Evolutionary conservation across 306 rosid genomes (phyloP).

Genomic region (Morella rubra): DNA sequence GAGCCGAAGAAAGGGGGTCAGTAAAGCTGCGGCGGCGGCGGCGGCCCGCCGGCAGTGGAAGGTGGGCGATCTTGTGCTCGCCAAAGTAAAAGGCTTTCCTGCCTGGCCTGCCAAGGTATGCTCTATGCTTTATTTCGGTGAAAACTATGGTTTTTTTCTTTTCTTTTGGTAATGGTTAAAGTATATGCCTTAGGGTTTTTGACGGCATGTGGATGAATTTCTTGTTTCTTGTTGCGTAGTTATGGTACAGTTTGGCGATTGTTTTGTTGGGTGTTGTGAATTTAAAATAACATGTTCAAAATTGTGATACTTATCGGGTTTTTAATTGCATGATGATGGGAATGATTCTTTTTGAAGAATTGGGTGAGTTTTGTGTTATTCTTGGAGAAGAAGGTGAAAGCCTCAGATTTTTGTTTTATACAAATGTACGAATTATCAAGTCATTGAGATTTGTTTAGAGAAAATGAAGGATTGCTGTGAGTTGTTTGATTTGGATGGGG

Average conservation of each 20-base stretch:
- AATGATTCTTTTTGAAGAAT: neutral
- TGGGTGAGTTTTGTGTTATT: neutral
- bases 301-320: neutral
- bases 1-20: constrained; percentile 68
- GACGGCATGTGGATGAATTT: constrained; percentile 31
- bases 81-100: constrained; percentile 94
- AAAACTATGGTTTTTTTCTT: neutral
- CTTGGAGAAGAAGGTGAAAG: neutral
- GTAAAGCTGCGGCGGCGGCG: constrained; percentile 76
- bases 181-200: constrained; percentile 25
- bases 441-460: neutral
- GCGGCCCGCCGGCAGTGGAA: constrained; percentile 91
- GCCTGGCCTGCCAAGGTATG: constrained; percentile 97
- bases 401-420: neutral
- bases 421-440: neutral
- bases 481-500: neutral
- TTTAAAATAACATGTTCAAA: constrained; percentile 25
- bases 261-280: constrained; percentile 25
- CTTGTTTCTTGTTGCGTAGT: constrained; percentile 16
- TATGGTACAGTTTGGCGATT: constrained; percentile 17
- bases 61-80: constrained; percentile 96
- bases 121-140: neutral
- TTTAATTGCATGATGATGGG: neutral
- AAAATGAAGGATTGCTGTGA: neutral
- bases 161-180: neutral